Evolutionary conservation across 2,329 filamentous ascomycete genomes (phyloP).

Genomic region (Aureobasidium vineae): DNA sequence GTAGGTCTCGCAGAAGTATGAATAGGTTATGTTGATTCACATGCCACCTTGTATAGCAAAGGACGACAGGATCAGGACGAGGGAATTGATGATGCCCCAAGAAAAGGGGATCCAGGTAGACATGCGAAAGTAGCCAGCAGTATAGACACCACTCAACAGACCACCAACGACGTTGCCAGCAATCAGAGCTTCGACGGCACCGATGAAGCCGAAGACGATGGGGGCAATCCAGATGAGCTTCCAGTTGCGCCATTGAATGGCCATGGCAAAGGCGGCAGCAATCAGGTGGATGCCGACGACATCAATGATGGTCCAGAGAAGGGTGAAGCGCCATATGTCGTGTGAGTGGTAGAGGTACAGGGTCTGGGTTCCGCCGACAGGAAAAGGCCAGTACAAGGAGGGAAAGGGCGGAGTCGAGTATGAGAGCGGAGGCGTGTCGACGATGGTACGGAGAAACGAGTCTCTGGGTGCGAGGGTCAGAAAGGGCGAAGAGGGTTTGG

Average conservation of each 20-base stretch:
- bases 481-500: not conserved
- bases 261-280: slow-evolving; percentile 68
- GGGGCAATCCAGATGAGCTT: slow-evolving; percentile 68
- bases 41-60: slow-evolving; percentile 91
- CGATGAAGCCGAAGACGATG: slow-evolving; percentile 67
- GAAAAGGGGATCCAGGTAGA: slow-evolving; percentile 91
- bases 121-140: slow-evolving; percentile 81
- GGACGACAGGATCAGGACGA: slow-evolving; percentile 79
- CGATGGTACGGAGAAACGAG: slow-evolving; percentile 46
- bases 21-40: slow-evolving; percentile 44
- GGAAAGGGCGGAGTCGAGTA: slow-evolving; percentile 74
- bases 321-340: slow-evolving; percentile 84
- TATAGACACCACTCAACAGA: slow-evolving; percentile 78
- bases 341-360: slow-evolving; percentile 68
- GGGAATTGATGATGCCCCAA: slow-evolving; percentile 80
- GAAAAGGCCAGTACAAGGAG: slow-evolving; percentile 73
- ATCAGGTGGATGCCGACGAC: slow-evolving; percentile 72
- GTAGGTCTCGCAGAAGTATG: not conserved
- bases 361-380: slow-evolving; percentile 55
- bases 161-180: slow-evolving; percentile 79
- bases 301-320: slow-evolving; percentile 81
- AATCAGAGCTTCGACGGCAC: slow-evolving; percentile 71
- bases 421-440: slow-evolving; percentile 51
- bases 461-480: slow-evolving; percentile 1
- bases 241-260: slow-evolving; percentile 63